Conservation (phyloP, 2,329 filamentous ascomycete genomes). For the Aspergillus ruber region DNA sequence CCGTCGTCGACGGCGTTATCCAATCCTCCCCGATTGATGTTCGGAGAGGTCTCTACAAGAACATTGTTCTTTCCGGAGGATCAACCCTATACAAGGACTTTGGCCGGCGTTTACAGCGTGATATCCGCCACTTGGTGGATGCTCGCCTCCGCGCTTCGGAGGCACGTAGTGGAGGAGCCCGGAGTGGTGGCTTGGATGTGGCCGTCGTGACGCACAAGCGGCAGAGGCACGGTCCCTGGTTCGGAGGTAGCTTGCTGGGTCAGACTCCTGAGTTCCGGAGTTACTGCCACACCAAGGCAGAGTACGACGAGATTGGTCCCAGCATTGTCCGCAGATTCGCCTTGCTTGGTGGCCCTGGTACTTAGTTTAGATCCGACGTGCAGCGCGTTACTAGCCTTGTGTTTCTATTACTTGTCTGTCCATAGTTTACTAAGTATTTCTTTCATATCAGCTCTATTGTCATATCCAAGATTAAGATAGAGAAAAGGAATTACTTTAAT, state of each 20-base stretch:
- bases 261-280: slow-evolving; percentile 98
- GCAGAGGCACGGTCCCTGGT: slow-evolving; percentile 96
- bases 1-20: slow-evolving; percentile 92
- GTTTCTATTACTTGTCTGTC: slow-evolving; percentile 15
- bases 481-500: no score
- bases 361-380: slow-evolving; percentile 28
- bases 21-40: slow-evolving; percentile 98
- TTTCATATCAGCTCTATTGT: no score
- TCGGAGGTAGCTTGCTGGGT: slow-evolving; percentile 89
- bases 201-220: slow-evolving; percentile 97
- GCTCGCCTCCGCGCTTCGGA: slow-evolving; percentile 89
- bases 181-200: slow-evolving; percentile 89
- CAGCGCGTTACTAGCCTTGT: slow-evolving; percentile 5
- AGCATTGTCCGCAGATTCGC: slow-evolving; percentile 94
- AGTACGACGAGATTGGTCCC: slow-evolving; percentile 94
- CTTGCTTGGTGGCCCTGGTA: slow-evolving; percentile 80
- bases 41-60: slow-evolving; percentile 95
- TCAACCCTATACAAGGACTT: slow-evolving; percentile 99
- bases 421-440: not conserved
- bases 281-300: slow-evolving; percentile 87
- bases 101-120: slow-evolving; percentile 86
- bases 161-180: slow-evolving; percentile 81
- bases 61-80: slow-evolving; percentile 95
- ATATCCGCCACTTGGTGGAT: slow-evolving; percentile 94
- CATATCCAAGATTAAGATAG: no score